A percentile compares a stretch with the other conserved stretches of the same genome.
Evolutionary conservation across 371 early-diverging fungal genomes (phyloP).

Genomic region (Actinomortierella wolfii): DNA sequence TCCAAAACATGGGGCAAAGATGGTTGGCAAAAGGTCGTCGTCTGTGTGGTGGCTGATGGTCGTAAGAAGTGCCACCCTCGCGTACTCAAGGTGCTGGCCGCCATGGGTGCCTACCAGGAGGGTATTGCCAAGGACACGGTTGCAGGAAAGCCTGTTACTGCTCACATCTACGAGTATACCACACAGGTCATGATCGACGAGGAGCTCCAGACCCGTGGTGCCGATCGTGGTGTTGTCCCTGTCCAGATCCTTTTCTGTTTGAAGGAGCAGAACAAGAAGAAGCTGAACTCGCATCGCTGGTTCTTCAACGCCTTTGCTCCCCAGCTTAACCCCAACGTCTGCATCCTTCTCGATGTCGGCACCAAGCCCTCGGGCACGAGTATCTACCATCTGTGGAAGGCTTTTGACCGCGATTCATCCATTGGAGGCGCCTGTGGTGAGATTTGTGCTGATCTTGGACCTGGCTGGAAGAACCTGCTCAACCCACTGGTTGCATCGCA

Average conservation of each 20-base stretch:
- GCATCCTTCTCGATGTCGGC: slow-evolving; percentile 88
- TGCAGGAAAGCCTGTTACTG: slow-evolving; percentile 63
- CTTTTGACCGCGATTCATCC: slow-evolving; percentile 77
- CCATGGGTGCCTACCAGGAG: slow-evolving; percentile 87
- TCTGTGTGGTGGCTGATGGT: slow-evolving; percentile 79
- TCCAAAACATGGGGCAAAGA: slow-evolving; percentile 77
- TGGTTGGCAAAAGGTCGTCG: slow-evolving; percentile 87
- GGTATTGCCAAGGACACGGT: slow-evolving; percentile 75
- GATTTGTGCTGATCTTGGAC: slow-evolving; percentile 79
- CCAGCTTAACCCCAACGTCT: slow-evolving; percentile 77
- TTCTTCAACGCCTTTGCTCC: slow-evolving; percentile 89
- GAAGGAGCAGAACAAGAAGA: slow-evolving; percentile 81
- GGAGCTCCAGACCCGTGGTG: slow-evolving; percentile 57
- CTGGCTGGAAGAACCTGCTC: slow-evolving; percentile 59
- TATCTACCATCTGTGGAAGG: slow-evolving; percentile 85
- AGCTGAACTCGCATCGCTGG: slow-evolving; percentile 92
- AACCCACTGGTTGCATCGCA: slow-evolving; percentile 94
- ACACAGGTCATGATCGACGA: slow-evolving; percentile 71
- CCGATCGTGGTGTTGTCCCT: slow-evolving; percentile 70
- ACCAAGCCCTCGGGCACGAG: slow-evolving; percentile 80
- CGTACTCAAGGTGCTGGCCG: slow-evolving; percentile 73
- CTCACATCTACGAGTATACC: slow-evolving; percentile 93
- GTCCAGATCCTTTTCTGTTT: slow-evolving; percentile 86
- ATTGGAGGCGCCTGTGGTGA: slow-evolving; percentile 91
- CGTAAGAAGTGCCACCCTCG: slow-evolving; percentile 69